phyloP scores from a whole-genome alignment of 805 yeast genomes.

The Isabelozyma rhagii region DNA sequence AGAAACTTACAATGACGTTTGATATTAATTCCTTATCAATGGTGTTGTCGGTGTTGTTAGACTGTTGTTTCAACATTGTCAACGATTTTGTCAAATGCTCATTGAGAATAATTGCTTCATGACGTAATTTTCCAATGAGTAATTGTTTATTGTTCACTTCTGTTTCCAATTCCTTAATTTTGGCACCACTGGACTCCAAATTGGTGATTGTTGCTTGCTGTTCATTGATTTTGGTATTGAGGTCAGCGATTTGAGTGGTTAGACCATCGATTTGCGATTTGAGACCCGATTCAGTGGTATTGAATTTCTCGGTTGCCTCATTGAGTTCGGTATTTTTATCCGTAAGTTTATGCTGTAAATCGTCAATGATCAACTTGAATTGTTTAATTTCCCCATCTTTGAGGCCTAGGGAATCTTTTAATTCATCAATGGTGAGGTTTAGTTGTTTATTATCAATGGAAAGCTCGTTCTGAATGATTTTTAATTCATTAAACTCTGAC shows the following conservation, averaged over 20 bases:
- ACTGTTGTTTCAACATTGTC: constrained; percentile 74
- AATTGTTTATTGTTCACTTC: constrained; percentile 61
- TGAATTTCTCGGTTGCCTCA: background rate
- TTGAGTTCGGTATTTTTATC: constrained; percentile 5
- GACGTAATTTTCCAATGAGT: constrained; percentile 85
- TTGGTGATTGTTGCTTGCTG: constrained; percentile 15
- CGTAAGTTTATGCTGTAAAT: constrained; percentile 2
- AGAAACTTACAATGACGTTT: constrained; percentile 78
- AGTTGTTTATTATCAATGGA: constrained; percentile 39
- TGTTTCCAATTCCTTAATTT: constrained; percentile 51
- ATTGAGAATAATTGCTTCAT: constrained; percentile 88
- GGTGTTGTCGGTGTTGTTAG: constrained; percentile 56
- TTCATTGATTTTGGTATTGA: constrained; percentile 5
- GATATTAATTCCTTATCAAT: constrained; percentile 89
- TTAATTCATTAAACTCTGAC: constrained; percentile 40
- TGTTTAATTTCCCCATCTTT: constrained; percentile 20
- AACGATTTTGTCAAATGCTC: constrained; percentile 95
- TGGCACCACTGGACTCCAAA: constrained; percentile 20
- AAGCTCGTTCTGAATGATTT: constrained; percentile 35
- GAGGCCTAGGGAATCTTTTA: constrained; percentile 37
- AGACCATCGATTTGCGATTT: constrained; percentile 19
- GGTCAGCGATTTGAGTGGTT: constrained; percentile 16
- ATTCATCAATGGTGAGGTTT: constrained; percentile 40
- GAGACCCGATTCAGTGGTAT: constrained; percentile 3
- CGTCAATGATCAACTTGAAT: background rate